A percentile compares a stretch with the other conserved stretches of the same genome.
These are phyloP conservation scores for Capsicum chinense DNA, from an alignment of 257 asterid genomes.

Conservation along the genomic window DNA sequence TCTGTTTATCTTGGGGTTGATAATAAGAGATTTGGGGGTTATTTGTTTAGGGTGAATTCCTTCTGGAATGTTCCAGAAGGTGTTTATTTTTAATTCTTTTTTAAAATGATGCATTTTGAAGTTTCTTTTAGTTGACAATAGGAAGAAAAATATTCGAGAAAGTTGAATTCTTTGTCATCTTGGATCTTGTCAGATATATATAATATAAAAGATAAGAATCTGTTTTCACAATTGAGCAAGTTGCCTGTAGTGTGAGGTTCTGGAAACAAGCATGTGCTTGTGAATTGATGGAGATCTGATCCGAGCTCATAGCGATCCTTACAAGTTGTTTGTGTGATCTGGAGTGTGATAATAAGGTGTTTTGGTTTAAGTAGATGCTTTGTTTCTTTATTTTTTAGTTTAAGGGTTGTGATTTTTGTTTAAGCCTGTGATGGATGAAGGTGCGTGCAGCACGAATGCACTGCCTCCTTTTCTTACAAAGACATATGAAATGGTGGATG, in stretches of 20 bases:
- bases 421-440: slow-evolving; percentile 67
- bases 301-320: background rate
- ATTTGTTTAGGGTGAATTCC: background rate
- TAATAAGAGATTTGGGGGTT: background rate
- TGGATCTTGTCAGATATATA: slow-evolving; percentile 9
- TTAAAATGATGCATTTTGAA: background rate
- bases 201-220: slow-evolving; percentile 10
- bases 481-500: slow-evolving; percentile 95
- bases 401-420: slow-evolving; percentile 28
- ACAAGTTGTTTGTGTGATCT: background rate
- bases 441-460: slow-evolving; percentile 56
- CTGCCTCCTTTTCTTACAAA: slow-evolving; percentile 84
- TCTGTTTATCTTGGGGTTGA: slow-evolving; percentile 14
- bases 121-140: slow-evolving; percentile 27
- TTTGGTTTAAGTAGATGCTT: background rate
- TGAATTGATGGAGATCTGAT: slow-evolving; percentile 21
- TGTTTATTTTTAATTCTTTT: background rate
- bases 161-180: background rate
- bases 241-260: background rate
- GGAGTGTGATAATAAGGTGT: slow-evolving; percentile 28
- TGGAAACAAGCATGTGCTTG: slow-evolving; percentile 19
- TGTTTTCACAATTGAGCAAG: slow-evolving; percentile 19
- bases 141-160: background rate
- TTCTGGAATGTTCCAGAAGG: slow-evolving; percentile 21
- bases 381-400: background rate